These are phyloP conservation scores for Eutrema yunnanense DNA, from an alignment of 345 rosid genomes.

Conservation along the genomic window DNA sequence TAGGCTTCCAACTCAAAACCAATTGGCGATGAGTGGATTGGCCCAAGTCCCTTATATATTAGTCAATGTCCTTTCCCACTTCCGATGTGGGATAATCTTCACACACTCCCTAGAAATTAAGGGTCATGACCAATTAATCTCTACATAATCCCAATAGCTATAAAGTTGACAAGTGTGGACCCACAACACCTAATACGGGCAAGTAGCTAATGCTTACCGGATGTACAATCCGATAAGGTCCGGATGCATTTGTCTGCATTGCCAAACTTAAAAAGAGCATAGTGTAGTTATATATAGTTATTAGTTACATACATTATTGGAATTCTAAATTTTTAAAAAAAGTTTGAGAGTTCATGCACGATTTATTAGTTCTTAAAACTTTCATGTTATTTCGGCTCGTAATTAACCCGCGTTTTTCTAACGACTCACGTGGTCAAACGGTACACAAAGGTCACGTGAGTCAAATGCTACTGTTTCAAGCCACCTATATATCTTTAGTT, in stretches of 20 bases:
- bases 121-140: no score
- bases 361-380: background rate
- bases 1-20: no score
- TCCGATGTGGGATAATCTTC: no score
- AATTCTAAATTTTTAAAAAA: background rate
- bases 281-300: background rate
- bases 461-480: background rate
- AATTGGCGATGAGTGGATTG: no score
- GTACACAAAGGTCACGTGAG: slow-evolving; percentile 22
- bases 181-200: background rate
- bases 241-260: background rate
- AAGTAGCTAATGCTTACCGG: background rate
- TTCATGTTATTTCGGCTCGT: background rate
- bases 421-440: slow-evolving; percentile 17
- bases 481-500: background rate
- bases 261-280: background rate
- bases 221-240: background rate
- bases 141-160: no score
- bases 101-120: no score
- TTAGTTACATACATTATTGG: background rate
- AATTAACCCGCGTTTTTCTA: background rate
- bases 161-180: background rate
- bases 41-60: no score
- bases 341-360: background rate
- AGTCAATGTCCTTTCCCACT: no score